Evolutionary conservation across 129 eudicot species (phyloP).

Genomic region (Escallonia rubra): DNA sequence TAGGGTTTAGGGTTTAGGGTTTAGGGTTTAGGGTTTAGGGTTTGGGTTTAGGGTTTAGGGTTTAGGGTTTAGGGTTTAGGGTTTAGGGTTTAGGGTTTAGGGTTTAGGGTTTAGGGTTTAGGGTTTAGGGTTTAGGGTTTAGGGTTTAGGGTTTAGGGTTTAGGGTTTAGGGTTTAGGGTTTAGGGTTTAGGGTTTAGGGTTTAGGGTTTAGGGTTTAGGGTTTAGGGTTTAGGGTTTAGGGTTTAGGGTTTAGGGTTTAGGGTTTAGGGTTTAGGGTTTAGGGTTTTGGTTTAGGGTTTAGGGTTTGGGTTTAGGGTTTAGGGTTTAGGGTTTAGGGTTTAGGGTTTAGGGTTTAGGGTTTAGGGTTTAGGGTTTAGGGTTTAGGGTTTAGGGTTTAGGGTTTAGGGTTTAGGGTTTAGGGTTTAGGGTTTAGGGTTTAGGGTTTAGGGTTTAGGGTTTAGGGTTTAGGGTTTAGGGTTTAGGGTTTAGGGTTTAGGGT

Average conservation of each 20-base stretch:
- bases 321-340: constrained; percentile 27
- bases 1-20: constrained; percentile 19
- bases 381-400: constrained; percentile 30
- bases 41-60: constrained; percentile 18
- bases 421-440: constrained; percentile 21
- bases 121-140: constrained; percentile 20
- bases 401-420: constrained; percentile 29
- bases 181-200: constrained; percentile 28
- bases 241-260: constrained; percentile 21
- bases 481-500: constrained; percentile 32
- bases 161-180: constrained; percentile 35
- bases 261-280: constrained; percentile 28
- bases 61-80: constrained; percentile 16
- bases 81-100: constrained; percentile 23
- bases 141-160: constrained; percentile 26
- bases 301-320: constrained; percentile 32
- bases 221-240: constrained; percentile 22
- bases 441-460: constrained; percentile 19
- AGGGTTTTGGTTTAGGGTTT: constrained; percentile 16
- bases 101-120: constrained; percentile 24
- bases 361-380: constrained; percentile 26
- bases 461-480: constrained; percentile 22
- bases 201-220: constrained; percentile 25
- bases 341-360: constrained; percentile 15
- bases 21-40: constrained; percentile 17